phyloP scores from a whole-genome alignment of 148 eudicot genomes.

The Rhododendron williamsianum region DNA sequence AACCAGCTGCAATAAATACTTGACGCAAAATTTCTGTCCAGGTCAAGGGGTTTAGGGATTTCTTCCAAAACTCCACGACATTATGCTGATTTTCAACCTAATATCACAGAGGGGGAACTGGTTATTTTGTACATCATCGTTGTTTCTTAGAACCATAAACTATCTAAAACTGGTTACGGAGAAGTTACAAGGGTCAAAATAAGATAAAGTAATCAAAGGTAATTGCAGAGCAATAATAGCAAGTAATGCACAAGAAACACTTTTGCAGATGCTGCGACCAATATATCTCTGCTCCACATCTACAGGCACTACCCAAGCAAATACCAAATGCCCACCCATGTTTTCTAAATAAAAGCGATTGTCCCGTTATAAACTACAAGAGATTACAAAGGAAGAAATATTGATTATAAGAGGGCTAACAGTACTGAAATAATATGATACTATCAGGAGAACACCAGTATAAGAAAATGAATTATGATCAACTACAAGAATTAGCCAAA shows the following conservation, averaged over 20 bases:
- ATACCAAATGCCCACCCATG: not conserved
- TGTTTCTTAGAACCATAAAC: not conserved
- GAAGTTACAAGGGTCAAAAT: not conserved
- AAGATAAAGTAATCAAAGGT: not conserved
- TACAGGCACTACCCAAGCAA: not conserved
- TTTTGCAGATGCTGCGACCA: not conserved
- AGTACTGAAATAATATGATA: not conserved
- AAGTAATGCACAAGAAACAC: not conserved
- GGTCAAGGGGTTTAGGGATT: constrained; percentile 65
- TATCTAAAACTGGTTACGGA: not conserved
- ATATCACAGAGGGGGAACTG: constrained; percentile 6
- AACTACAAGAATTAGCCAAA: not conserved
- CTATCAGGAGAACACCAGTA: not conserved
- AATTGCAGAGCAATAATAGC: not conserved
- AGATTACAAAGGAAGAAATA: not conserved
- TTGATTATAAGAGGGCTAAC: not conserved
- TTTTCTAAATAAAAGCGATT: not conserved
- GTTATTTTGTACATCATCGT: not conserved
- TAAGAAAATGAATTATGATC: not conserved
- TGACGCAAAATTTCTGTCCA: constrained; percentile 87
- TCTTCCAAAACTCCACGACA: constrained; percentile 56
- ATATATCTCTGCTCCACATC: not conserved
- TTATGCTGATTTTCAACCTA: constrained; percentile 52
- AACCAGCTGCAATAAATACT: constrained; percentile 84
- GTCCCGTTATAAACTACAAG: not conserved